phyloP scores from a whole-genome alignment of 768 basidiomycete species.

The Suillus discolor region DNA sequence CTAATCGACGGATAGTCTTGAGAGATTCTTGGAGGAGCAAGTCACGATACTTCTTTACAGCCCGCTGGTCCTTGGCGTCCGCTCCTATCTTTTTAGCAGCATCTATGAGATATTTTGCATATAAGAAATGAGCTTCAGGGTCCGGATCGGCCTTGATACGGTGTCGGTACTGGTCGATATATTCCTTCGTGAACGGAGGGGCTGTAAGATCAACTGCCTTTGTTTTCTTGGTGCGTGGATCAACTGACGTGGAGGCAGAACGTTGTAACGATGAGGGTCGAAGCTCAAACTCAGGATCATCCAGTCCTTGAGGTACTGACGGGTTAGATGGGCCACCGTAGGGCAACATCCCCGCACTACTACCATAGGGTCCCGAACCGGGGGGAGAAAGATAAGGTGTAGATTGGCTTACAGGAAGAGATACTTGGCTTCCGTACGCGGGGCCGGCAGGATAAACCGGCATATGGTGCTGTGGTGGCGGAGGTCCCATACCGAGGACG shows the following conservation, averaged over 20 bases:
- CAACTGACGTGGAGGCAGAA: conserved; percentile 55
- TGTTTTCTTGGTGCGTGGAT: conserved; percentile 62
- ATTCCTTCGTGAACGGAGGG: conserved; percentile 92
- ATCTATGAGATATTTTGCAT: conserved; percentile 99
- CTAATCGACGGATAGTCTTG: conserved; percentile 90
- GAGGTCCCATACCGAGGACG: conserved; percentile 77
- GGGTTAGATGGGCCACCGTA: conserved; percentile 24
- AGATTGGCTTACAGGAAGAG: conserved; percentile 32
- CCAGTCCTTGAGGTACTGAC: conserved; percentile 32
- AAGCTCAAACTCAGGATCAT: conserved; percentile 55
- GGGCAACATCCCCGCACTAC: conserved; percentile 15
- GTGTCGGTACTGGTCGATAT: conserved; percentile 96
- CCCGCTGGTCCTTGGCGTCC: conserved; percentile 73
- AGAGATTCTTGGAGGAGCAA: conserved; percentile 83
- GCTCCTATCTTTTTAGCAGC: conserved; percentile 91
- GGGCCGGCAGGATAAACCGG: conserved; percentile 25
- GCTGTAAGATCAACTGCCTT: conserved; percentile 82
- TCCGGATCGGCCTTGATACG: conserved; percentile 98
- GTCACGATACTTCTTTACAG: conserved; percentile 91
- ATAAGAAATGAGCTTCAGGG: conserved; percentile 95
- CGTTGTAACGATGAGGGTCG: conserved; percentile 56
- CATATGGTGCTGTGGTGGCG: conserved; percentile 29
- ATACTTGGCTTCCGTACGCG: conserved; percentile 21
- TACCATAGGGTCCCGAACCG: conserved; percentile 24
- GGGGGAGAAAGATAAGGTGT: conserved; percentile 35